Base-by-base conservation (phyloP, 352 stramenopile genomes). In the Phytophthora pistaciae region DNA sequence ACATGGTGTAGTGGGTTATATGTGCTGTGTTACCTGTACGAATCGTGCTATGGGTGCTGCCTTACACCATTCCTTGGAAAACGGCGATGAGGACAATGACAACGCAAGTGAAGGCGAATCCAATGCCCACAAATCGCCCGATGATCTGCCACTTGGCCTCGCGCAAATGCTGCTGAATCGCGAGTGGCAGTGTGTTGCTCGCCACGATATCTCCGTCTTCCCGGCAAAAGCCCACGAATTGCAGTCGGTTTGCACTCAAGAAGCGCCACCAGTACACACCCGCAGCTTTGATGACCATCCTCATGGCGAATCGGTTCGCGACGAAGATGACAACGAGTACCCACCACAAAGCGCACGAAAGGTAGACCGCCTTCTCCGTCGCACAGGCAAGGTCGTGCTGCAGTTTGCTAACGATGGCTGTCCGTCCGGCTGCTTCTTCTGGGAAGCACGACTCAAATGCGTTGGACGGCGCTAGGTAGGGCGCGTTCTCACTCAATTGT, bases 271-370 rank as follows among this genome's bases (percentile, higher is more conserved):
- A 91, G 18, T 74, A 58, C 20, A 88, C 54, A 7, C 74, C 81
- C 11, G 62, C 64, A 9, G 71, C 64, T 56, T 85, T 82, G 50
- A 91, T 60, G 23, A 88, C 10, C 81, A 91, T 85, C 16, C 74
- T 72, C 40, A 75, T 64, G 5, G 65, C 65, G 21, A 92, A 84
- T 7, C 84, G 81, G 59, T 79, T 84, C 20, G 74, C 67, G 2
- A 84, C 27, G 40, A 80, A 74, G 9, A 91, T 44, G n/a, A 90
- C 70, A 9, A 84, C 29, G 16, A 91, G 33, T 11, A 92, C 74
- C 87, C 85, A 91, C 85, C 85, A 94, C 21, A 80, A 91, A 20
- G 83, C 63, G 50, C 79, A 27, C 9, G 70, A 77, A 57, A 94
- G 68, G 60, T 94, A 94, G 25, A 92, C 56, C n/a, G 69, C 72